Conservation (phyloP, 164 flowering plant genomes). For the Berberis thunbergii region DNA sequence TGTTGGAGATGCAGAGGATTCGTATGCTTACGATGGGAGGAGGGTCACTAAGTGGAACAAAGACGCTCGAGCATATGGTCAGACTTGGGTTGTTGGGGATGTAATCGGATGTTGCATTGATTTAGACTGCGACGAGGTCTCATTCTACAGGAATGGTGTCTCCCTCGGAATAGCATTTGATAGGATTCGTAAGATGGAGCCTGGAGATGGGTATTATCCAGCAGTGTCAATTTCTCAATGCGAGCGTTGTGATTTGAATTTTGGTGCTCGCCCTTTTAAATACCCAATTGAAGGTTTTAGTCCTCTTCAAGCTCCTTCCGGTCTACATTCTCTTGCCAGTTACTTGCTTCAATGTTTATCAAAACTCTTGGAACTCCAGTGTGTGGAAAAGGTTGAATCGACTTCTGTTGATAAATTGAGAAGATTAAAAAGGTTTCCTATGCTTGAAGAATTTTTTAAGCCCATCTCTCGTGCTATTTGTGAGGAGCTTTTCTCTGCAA, state of each 20-base stretch:
- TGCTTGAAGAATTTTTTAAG: slow-evolving; percentile 46
- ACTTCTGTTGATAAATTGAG: slow-evolving; percentile 56
- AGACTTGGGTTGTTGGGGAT: slow-evolving; percentile 92
- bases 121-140: slow-evolving; percentile 63
- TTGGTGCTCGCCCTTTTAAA: slow-evolving; percentile 77
- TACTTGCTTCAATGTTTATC: slow-evolving; percentile 53
- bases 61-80: slow-evolving; percentile 72
- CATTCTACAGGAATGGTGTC: slow-evolving; percentile 80
- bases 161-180: slow-evolving; percentile 80
- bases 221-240: slow-evolving; percentile 92
- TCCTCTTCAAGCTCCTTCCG: slow-evolving; percentile 68
- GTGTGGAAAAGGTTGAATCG: slow-evolving; percentile 32
- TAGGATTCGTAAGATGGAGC: slow-evolving; percentile 63
- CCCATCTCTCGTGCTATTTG: slow-evolving; percentile 63
- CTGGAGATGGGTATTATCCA: slow-evolving; percentile 78
- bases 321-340: slow-evolving; percentile 19
- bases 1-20: slow-evolving; percentile 94
- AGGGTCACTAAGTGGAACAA: slow-evolving; percentile 86
- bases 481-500: slow-evolving; percentile 46
- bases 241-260: slow-evolving; percentile 78
- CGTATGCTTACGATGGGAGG: slow-evolving; percentile 92
- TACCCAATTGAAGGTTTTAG: slow-evolving; percentile 61
- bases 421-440: slow-evolving; percentile 65
- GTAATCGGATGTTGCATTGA: slow-evolving; percentile 94
- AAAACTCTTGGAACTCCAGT: slow-evolving; percentile 53